phyloP scores from a whole-genome alignment of 768 basidiomycete species.

The Russula sp. region DNA sequence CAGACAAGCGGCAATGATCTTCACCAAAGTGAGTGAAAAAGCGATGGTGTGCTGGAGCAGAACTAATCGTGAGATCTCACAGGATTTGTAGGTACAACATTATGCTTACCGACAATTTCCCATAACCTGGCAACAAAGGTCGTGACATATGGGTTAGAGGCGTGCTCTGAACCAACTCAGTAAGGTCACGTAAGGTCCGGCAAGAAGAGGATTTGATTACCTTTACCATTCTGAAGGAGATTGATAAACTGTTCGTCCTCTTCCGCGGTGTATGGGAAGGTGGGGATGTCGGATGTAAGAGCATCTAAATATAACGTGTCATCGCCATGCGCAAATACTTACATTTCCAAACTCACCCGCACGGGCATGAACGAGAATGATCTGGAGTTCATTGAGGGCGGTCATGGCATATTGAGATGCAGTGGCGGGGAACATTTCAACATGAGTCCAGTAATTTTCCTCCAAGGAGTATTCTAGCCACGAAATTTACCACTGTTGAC shows the following conservation, averaged over 20 bases:
- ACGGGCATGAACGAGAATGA: neutral
- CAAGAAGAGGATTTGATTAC: neutral
- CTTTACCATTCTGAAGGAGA: neutral
- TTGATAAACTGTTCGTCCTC: neutral
- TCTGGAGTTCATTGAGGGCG: slow-evolving; percentile 5
- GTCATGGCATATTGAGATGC: neutral
- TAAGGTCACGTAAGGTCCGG: neutral
- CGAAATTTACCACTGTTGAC: neutral
- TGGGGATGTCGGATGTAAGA: neutral
- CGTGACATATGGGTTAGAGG: neutral
- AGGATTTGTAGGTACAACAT: neutral
- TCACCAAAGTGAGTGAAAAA: slow-evolving; percentile 5
- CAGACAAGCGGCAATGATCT: slow-evolving; percentile 2
- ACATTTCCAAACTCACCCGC: neutral
- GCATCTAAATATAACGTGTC: neutral
- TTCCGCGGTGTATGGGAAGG: slow-evolving; percentile 12
- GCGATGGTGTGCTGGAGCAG: slow-evolving; percentile 8
- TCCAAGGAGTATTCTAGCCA: slow-evolving; percentile 1
- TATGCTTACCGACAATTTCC: slow-evolving; percentile 3
- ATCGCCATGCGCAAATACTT: neutral
- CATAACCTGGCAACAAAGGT: slow-evolving; percentile 1
- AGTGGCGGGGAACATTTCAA: slow-evolving; percentile 10
- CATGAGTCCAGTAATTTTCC: slow-evolving; percentile 15
- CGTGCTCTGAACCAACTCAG: neutral
- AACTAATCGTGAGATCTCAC: neutral